Base-by-base conservation (phyloP, 2,329 filamentous ascomycete genomes). In the Lojkania enalia region DNA sequence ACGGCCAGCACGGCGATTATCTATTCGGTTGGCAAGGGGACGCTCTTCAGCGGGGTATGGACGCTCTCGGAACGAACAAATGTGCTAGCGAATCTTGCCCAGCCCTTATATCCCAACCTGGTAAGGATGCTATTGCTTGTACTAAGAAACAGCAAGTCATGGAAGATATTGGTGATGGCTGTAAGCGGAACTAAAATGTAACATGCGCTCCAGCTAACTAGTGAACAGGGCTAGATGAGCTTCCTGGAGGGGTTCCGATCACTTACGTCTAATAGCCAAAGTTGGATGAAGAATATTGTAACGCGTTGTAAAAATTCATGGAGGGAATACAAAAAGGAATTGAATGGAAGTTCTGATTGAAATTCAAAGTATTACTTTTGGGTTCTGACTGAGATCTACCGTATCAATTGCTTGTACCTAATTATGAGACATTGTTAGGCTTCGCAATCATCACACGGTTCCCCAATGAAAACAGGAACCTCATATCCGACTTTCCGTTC, bases 141-240 rank as follows among this genome's bases (percentile, higher is more conserved):
- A 63, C 54, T 48, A 65, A 64, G 46, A 33, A 68, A 21, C 75
- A 78, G 53, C 72, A 76, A 53, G 75, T 76, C 13, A 69, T 70
- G 25, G 77, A 80, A 63, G 50, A 71, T 7, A 74, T 78, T 42
- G 62, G 62, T 3, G 45, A 52, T 25, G 41, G 44, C 16, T 61
- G 61, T 18, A 35, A 38, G n/a, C 64, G 60, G 62, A 30, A 65
- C 14, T 54, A 55, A 13, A 48, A 63, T 40, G 54, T 66, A 39
- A 61, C 63, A 9, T 60, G 61, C 9, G 61, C 57, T 35, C 51
- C 51, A n/a, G n/a, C n/a, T 7, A n/a, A 9, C 25, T n/a, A 27
- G 25, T 27, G 25, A 27, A 9, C 9, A 27, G 25, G 25, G n/a
- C n/a, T n/a, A n/a, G 55, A 55, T 13, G 49, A 64, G 42, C 55